A percentile compares a stretch with the other conserved stretches of the same genome.
These are phyloP conservation scores for Colletotrichum tamarilloi DNA, from an alignment of 2,329 filamentous ascomycete genomes.

Conservation along the genomic window DNA sequence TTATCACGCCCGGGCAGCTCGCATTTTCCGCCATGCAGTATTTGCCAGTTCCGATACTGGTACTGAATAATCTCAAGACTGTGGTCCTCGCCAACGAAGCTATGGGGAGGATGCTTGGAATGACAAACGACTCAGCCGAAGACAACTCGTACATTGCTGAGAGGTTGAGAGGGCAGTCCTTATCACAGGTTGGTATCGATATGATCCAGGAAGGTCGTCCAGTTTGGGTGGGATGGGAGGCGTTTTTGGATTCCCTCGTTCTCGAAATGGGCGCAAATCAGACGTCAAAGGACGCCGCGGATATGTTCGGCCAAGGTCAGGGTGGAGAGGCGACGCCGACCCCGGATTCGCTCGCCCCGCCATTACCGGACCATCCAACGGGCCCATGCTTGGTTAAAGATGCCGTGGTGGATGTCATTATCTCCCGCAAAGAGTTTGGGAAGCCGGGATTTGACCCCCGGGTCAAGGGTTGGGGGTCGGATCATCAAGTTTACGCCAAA, in stretches of 20 bases:
- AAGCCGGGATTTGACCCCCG: slow-evolving; percentile 50
- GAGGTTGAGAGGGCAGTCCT: slow-evolving; percentile 70
- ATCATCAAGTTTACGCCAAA: slow-evolving; percentile 67
- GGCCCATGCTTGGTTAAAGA: slow-evolving; percentile 58
- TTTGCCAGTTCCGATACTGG: slow-evolving; percentile 76
- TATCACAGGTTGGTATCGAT: slow-evolving; percentile 79
- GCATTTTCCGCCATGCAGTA: slow-evolving; percentile 79
- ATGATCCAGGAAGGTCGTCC: slow-evolving; percentile 75
- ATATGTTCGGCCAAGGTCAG: slow-evolving; percentile 31
- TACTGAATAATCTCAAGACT: slow-evolving; percentile 76
- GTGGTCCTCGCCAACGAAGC: slow-evolving; percentile 81
- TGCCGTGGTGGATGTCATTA: slow-evolving; percentile 74
- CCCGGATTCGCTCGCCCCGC: slow-evolving; percentile 37
- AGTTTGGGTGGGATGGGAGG: slow-evolving; percentile 69
- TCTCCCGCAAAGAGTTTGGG: slow-evolving; percentile 61
- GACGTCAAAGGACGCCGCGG: slow-evolving; percentile 28
- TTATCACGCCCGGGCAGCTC: slow-evolving; percentile 62
- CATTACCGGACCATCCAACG: slow-evolving; percentile 37
- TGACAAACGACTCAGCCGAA: slow-evolving; percentile 56
- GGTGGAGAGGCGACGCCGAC: slow-evolving; percentile 53
- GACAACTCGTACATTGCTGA: slow-evolving; percentile 62
- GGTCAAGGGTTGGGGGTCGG: slow-evolving; percentile 48
- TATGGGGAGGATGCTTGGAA: slow-evolving; percentile 75
- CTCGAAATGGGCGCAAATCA: slow-evolving; percentile 51
- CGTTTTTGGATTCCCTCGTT: slow-evolving; percentile 66